Evolutionary conservation across 192 early-diverging fungal genomes (phyloP).

Genomic region (Coemansia sp.): DNA sequence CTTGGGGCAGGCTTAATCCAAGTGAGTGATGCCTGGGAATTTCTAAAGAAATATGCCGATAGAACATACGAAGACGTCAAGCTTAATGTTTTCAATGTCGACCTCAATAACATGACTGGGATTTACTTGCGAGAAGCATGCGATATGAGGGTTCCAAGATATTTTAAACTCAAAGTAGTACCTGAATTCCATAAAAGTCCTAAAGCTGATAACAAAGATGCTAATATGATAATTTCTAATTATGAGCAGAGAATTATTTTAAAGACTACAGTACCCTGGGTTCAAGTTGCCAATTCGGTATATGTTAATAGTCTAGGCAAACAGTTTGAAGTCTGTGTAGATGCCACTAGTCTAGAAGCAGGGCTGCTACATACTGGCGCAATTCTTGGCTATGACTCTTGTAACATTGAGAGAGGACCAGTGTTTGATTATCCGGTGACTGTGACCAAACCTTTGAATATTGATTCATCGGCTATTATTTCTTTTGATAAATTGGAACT

Average conservation of each 20-base stretch:
- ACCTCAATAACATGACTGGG: slow-evolving; percentile 48
- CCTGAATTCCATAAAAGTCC: slow-evolving; percentile 39
- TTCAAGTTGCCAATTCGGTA: slow-evolving; percentile 69
- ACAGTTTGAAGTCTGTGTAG: slow-evolving; percentile 70
- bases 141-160: slow-evolving; percentile 65
- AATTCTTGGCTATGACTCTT: slow-evolving; percentile 78
- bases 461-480: slow-evolving; percentile 51
- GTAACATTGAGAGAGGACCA: slow-evolving; percentile 66
- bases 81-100: slow-evolving; percentile 54
- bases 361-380: slow-evolving; percentile 77
- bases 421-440: slow-evolving; percentile 86
- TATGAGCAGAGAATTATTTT: slow-evolving; percentile 79
- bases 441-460: slow-evolving; percentile 73
- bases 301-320: slow-evolving; percentile 66
- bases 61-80: slow-evolving; percentile 64
- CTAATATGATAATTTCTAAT: slow-evolving; percentile 61
- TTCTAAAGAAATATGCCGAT: slow-evolving; percentile 62
- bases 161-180: slow-evolving; percentile 44
- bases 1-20: slow-evolving; percentile 80
- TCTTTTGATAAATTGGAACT: slow-evolving; percentile 63
- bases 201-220: slow-evolving; percentile 63
- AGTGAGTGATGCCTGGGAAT: slow-evolving; percentile 82
- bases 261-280: slow-evolving; percentile 70
- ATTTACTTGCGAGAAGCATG: slow-evolving; percentile 81
- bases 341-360: slow-evolving; percentile 74